Evolutionary conservation across 1,284 basidiomycete genomes (phyloP), one percentile per base, ranked within the genome.

Genomic region (Termitomyces sp.): DNA sequence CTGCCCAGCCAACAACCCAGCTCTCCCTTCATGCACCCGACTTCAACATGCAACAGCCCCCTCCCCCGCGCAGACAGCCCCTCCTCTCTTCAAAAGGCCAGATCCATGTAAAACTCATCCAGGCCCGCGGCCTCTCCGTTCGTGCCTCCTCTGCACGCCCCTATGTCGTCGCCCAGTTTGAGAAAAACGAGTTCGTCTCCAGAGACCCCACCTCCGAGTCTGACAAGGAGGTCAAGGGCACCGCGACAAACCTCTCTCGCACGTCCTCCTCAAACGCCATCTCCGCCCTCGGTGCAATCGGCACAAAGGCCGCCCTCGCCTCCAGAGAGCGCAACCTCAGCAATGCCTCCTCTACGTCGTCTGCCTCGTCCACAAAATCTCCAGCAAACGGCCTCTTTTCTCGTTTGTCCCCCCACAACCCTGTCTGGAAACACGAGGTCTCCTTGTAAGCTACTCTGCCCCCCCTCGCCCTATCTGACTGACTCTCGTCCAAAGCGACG

Each of bases 351-450:
- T 68, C 73, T 15, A 52, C 65, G 15, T 72, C 73, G n/a, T 73
- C 72, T 17, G 60, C 68, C 31, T 65, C 69, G 13, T 68, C 70
- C 7, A 57, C 56, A 17, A 68, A 62, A 52, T 62, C 65, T 26
- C 42, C 55, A 24, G 60, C 62, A 40, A 76, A 75, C 47, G 71
- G 74, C 19, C 75, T 89, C 42, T 86, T 90, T 62, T 82, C 82
- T 57, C 77, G 82, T 54, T 71, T 81, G 49, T 84, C 82, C 45
- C 78, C 90, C 41, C 84, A 92, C 67, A 98, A 95, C 74, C 96
- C 97, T 10, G 88, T 96, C 15, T 99, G 97, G 97, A 98, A 99
- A 75, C 94, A 98, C 71, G 90, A 98, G 71, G 96, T 98, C 46
- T 89, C 92, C 39, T 98, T 98, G 94, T 95, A 72, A 75, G 93